Conservation (phyloP, 2,329 filamentous ascomycete genomes). For the Colletotrichum scovillei region DNA sequence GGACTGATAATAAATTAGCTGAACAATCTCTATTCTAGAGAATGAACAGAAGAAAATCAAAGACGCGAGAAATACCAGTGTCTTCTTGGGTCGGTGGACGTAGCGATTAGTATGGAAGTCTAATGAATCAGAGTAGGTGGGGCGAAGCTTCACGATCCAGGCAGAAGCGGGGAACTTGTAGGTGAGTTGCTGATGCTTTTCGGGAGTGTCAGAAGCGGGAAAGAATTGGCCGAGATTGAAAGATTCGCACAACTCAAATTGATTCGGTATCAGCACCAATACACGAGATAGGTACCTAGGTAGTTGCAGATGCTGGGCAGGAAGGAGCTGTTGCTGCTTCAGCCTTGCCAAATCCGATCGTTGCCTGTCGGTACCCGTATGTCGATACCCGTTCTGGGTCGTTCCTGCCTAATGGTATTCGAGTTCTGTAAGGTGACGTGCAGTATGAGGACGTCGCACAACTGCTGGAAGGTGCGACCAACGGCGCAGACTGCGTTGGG, state of each 20-base stretch:
- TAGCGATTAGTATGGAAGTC: neutral
- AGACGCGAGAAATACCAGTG: neutral
- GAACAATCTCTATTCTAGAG: no score
- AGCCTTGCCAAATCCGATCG: conserved; percentile 16
- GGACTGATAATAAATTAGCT: neutral
- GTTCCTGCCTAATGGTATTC: neutral
- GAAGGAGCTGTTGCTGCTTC: neutral
- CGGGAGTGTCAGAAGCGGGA: neutral
- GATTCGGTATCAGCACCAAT: no score
- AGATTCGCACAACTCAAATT: neutral
- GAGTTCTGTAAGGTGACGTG: neutral
- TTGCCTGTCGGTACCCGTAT: neutral
- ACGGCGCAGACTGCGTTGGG: neutral
- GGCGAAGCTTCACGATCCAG: conserved; percentile 10
- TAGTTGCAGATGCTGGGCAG: neutral
- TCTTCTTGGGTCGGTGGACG: neutral
- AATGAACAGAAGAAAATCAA: neutral
- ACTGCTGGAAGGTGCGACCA: neutral
- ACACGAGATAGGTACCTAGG: neutral
- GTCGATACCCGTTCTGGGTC: neutral
- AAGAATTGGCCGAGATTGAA: neutral
- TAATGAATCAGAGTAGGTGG: neutral
- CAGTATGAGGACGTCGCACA: neutral
- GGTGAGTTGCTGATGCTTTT: neutral
- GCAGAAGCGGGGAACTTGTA: conserved; percentile 17